Base-by-base conservation (phyloP, 768 basidiomycete species). In the Podaxis pistillaris region DNA sequence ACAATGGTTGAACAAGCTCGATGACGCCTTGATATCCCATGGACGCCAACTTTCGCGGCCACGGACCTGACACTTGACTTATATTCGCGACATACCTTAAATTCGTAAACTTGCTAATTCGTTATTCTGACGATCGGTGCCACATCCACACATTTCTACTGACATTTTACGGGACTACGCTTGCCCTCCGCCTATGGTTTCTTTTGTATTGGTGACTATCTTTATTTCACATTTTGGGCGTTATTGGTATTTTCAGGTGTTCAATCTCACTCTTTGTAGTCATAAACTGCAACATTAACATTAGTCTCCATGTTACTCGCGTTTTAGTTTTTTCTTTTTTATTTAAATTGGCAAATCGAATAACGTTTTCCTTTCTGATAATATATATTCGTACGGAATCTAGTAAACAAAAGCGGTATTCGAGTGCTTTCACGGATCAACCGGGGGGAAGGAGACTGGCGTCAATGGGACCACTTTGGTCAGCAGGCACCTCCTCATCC, bases 371-470 rank as follows among this genome's bases (percentile, higher is more conserved):
- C 53, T 38, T 38, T 40, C 19, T 30, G 7, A 47, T 36, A 56
- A 50, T 50, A 56, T 56, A 62, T 56, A 44, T 40, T 12, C 40
- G 24, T 56, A 15, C 17, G 4, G 22, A 60, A 8, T 9, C 15
- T 44, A 30, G 13, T 54, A 59, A 37, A 60, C 41, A 36, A 22
- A 28, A 30, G 24, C 19, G 24, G 26, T 36, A 49, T 40, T 7
- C 33, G 28, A 22, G 33, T 28, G 28, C 47, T 13, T 41, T 26
- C 7, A n/a, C n/a, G 19, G 40, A 50, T 51, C 26, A 99, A 72
- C 97, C 97, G 19, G 96, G 97, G 63, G 97, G 97, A 3, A 99
- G 87, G 46, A 97, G 79, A 68, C 90, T 94, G 5, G 94, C 89
- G 72, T 99, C 97, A 47, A 99, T 83, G n/a, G 76, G 76, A 50